phyloP scores from a whole-genome alignment of 2,329 filamentous ascomycete species.

The Hypoxylon sp. region DNA sequence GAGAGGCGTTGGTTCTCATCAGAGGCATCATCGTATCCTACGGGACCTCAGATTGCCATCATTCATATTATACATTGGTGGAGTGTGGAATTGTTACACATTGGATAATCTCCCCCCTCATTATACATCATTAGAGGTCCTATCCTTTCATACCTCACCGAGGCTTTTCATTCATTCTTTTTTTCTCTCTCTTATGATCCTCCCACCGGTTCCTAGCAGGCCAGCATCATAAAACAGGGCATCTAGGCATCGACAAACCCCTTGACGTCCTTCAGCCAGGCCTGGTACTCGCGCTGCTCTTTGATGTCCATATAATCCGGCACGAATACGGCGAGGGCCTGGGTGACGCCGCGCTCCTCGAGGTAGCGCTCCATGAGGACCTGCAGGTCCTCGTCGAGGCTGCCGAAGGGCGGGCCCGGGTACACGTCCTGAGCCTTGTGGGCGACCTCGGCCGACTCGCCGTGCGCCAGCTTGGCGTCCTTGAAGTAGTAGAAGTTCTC shows the following conservation, averaged over 20 bases:
- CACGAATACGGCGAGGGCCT: slow-evolving; percentile 86
- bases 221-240: neutral
- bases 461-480: slow-evolving; percentile 80
- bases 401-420: slow-evolving; percentile 90
- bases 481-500: slow-evolving; percentile 92
- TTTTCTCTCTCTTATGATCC: neutral
- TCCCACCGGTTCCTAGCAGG: neutral
- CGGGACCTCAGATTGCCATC: slow-evolving; percentile 19
- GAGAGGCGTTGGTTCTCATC: slow-evolving; percentile 7
- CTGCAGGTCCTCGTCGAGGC: slow-evolving; percentile 96
- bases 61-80: slow-evolving; percentile 35
- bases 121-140: slow-evolving; percentile 22
- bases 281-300: slow-evolving; percentile 96
- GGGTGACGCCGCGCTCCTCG: slow-evolving; percentile 92
- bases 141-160: slow-evolving; percentile 16
- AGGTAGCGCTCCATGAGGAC: slow-evolving; percentile 91
- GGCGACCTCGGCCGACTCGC: slow-evolving; percentile 78
- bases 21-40: slow-evolving; percentile 2
- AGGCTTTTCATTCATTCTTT: neutral
- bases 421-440: slow-evolving; percentile 84
- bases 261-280: slow-evolving; percentile 91
- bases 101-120: slow-evolving; percentile 21
- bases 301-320: slow-evolving; percentile 98
- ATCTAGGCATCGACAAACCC: slow-evolving; percentile 79
- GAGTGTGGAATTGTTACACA: slow-evolving; percentile 37